Base-by-base conservation (phyloP, 345 rosid species). In the Hibiscus trionum region DNA sequence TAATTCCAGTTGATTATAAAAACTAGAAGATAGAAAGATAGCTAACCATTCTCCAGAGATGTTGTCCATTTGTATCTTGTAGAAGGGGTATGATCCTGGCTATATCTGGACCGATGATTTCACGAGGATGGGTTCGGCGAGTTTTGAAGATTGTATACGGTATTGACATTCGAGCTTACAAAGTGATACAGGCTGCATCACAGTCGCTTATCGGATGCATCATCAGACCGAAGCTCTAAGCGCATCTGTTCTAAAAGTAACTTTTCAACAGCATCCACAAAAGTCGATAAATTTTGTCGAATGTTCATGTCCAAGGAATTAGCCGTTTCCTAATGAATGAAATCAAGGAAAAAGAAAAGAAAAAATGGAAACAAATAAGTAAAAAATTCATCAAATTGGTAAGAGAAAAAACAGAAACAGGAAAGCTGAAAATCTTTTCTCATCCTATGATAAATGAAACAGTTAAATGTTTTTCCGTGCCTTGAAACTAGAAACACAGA, bases 231-330 rank as follows among this genome's bases (percentile, higher is more conserved):
- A 70, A 81, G 77, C 33, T 79, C 78, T 2, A 72, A 8, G 31
- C 52, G 84, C 78, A 72, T 79, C 69, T 83, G 81, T 15, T 81
- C 83, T 0, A 83, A 27, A 50, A 88, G 81, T 49, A 73, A 69
- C 60, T 81, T 81, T 55, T 86, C 88, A 7, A 88, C 72, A 4
- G 76, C 81, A 66, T 88, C 85, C 59, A 77, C 76, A 70, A 84
- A 88, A 78, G 73, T 74, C 42, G 83, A 59, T 77, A 88, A 75
- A 70, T 78, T 83, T 63, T 72, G 78, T 27, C 86, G 80, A 39
- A 55, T 17, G 4, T 76, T 56, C 31, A 62, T 65, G 60, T 83
- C 87, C 75, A 84, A 49, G 53, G 84, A 83, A 63, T 84, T 86
- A 17, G 78, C 87, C 39, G 66, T 65, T 78, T 84, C 97, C 86